These are phyloP conservation scores for Penicilliopsis zonata DNA, from an alignment of 495 filamentous ascomycete genomes.

Conservation along the genomic window DNA sequence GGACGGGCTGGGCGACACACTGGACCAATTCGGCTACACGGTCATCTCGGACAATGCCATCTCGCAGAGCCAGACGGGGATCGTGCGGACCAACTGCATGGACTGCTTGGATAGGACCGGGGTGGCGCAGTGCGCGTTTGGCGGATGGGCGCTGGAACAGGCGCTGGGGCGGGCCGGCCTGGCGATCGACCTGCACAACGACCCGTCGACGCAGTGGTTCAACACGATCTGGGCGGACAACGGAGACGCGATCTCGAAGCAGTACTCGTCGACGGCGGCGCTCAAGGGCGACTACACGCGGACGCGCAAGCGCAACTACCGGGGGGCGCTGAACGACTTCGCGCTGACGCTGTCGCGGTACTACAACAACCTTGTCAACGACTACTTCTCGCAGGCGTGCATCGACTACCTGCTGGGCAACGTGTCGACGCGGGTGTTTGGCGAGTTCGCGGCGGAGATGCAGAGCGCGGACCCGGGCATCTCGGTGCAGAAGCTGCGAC, in stretches of 20 bases:
- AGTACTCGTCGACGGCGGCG: constrained; percentile 80
- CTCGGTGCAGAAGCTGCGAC: constrained; percentile 67
- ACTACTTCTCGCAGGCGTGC: constrained; percentile 88
- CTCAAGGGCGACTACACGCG: constrained; percentile 93
- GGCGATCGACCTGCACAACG: constrained; percentile 51
- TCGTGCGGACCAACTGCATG: constrained; percentile 92
- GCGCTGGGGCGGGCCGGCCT: constrained; percentile 68
- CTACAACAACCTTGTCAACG: constrained; percentile 77
- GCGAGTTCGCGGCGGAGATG: constrained; percentile 83
- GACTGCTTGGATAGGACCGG: constrained; percentile 93
- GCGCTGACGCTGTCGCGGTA: constrained; percentile 63
- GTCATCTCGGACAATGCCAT: constrained; percentile 40
- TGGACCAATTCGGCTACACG: constrained; percentile 55
- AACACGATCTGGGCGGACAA: constrained; percentile 95
- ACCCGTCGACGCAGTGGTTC: constrained; percentile 77
- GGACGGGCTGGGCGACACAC: constrained; percentile 46
- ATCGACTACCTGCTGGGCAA: constrained; percentile 94
- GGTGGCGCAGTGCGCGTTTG: constrained; percentile 82
- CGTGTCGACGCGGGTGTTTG: constrained; percentile 68
- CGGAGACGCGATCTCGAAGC: constrained; percentile 47
- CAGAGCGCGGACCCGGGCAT: constrained; percentile 80
- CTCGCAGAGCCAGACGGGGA: constrained; percentile 50
- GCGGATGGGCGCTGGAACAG: constrained; percentile 58
- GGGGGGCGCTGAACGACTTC: constrained; percentile 90
- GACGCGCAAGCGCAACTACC: constrained; percentile 78